Evolutionary conservation across 2,329 filamentous ascomycete genomes (phyloP).

Genomic region (Cadophora sp.): DNA sequence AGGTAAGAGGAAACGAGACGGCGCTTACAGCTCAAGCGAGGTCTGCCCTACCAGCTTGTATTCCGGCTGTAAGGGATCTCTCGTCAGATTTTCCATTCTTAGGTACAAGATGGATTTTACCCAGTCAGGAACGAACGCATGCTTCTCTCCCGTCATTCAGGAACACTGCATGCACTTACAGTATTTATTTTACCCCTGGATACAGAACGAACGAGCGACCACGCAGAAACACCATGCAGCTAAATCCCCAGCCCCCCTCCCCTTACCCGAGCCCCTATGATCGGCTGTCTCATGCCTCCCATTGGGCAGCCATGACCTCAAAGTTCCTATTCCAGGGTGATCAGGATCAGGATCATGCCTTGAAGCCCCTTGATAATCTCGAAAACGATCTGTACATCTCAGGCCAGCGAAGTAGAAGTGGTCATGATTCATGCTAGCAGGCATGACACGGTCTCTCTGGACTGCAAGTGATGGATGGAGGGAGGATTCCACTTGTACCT

Average conservation of each 20-base stretch:
- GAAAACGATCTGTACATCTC: background rate
- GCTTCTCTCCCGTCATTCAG: background rate
- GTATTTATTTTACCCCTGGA: background rate
- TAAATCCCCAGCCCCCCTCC: slow-evolving; percentile 15
- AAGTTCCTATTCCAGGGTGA: slow-evolving; percentile 21
- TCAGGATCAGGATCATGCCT: slow-evolving; percentile 30
- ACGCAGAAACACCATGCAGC: background rate
- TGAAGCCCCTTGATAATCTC: slow-evolving; percentile 20
- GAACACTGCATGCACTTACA: background rate
- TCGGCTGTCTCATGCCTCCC: slow-evolving; percentile 17
- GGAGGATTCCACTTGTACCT: background rate
- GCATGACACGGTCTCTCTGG: slow-evolving; percentile 18
- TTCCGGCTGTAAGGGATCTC: background rate
- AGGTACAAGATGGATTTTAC: background rate
- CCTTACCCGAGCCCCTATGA: slow-evolving; percentile 6
- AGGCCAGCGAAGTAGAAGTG: slow-evolving; percentile 19
- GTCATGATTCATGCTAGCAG: slow-evolving; percentile 14
- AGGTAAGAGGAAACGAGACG: background rate
- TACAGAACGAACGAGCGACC: background rate
- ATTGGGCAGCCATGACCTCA: background rate
- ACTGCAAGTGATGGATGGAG: background rate
- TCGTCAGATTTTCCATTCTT: background rate
- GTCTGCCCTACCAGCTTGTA: slow-evolving; percentile 7
- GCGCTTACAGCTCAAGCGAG: background rate
- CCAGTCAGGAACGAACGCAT: background rate